Evolutionary conservation across 73 alveolate species (phyloP), one percentile per base, ranked within the genome.

Genomic region (Stentor roeselii): DNA sequence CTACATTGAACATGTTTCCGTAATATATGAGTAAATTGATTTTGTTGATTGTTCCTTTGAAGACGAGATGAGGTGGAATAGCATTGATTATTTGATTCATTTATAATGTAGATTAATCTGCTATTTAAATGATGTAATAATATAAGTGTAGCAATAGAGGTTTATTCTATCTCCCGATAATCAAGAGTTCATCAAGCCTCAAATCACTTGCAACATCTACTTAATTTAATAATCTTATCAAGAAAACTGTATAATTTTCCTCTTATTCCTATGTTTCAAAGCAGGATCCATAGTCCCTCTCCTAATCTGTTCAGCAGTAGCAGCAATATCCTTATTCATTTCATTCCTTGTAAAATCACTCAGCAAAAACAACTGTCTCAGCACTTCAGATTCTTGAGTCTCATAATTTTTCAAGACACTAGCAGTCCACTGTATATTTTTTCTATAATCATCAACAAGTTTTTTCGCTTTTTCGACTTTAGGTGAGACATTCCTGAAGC

Each of bases 1-100:
- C 2, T 75, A 58, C 27, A 36, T 84, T 88, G 15, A 41, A n/a
- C 0, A 84, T 37, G 78, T 75, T 41, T 27, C 90, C 90, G 21
- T 67, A 27, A 1, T 32, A 21, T 14, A 67, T 67, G 21, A 27
- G 42, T 2, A 67, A 32, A 32, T 14, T 2, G 37, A 67, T 67
- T 21, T n/a, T 1, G 34, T 67, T 67, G 41, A 67, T n/a, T n/a
- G n/a, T n/a, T n/a, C n/a, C n/a, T n/a, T n/a, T n/a, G n/a, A n/a
- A n/a, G n/a, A n/a, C n/a, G n/a, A n/a, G n/a, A n/a, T n/a, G n/a
- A n/a, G n/a, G n/a, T n/a, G n/a, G n/a, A n/a, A n/a, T n/a, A n/a
- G n/a, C n/a, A n/a, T n/a, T n/a, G n/a, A n/a, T n/a, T n/a, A n/a
- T n/a, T n/a, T n/a, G n/a, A n/a, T n/a, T n/a, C n/a, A n/a, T n/a